Evolutionary conservation across 805 yeast genomes (phyloP), one percentile per base, ranked within the genome.

Genomic region (Pichia heedii): DNA sequence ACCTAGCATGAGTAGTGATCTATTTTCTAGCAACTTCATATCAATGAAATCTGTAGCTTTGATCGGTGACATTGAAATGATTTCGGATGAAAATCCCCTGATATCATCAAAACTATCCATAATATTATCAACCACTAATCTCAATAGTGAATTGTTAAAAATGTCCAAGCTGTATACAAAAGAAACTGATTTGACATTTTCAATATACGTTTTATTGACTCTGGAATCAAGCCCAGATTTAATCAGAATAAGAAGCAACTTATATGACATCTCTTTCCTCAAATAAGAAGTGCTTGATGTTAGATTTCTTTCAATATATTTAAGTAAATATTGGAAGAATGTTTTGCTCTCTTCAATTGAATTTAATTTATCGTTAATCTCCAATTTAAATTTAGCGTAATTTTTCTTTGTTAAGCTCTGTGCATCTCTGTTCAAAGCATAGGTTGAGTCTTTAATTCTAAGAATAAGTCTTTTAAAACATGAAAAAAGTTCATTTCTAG

Each of bases 51-150:
- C 22, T 7, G 58, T 55, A 9, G 67, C 49, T 1, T 63, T 52
- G 1, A 56, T 42, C 0, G 79, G 75, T 4, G 74, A 67, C 66
- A 46, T 66, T 9, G 66, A 57, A 19, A 87, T 54, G 1, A 81
- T 42, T 2, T 57, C 48, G 1, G 71, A 70, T 1, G 86, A 66
- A 10, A 55, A 44, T 5, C 69, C 67, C 46, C 97, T 71, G 18
- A 89, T 71, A 56, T 88, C 96, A 44, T 84, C 87, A 60, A 78
- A 88, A 48, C 82, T 81, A 56, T 82, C 81, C 26, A 78, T 65
- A 8, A 84, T 65, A 43, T 77, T 77, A 50, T 81, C 84, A 18
- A 82, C 58, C 41, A 88, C 61, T 9, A 76, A 54, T 40, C 79
- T 63, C 1, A 73, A 54, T 24, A 75, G 50, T 1, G 61, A 56